phyloP scores from a whole-genome alignment of 495 filamentous ascomycete species.

The Aspergillus nanangensis region DNA sequence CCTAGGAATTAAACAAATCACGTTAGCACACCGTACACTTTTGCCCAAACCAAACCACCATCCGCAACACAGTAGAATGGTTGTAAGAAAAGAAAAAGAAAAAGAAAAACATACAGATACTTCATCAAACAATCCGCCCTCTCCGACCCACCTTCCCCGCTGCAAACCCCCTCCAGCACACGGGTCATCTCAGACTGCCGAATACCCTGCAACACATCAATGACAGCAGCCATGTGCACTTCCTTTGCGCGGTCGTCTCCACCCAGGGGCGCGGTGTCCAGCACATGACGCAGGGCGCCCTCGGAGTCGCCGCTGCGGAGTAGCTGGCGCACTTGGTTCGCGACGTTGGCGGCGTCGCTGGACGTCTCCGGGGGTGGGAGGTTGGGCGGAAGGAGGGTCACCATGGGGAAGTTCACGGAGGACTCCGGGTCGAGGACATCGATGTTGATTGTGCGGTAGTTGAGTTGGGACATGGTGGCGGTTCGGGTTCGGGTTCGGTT shows the following conservation, averaged over 20 bases:
- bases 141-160: constrained; percentile 66
- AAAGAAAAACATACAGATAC: constrained; percentile 38
- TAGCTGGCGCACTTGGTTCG: constrained; percentile 76
- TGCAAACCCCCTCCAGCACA: constrained; percentile 72
- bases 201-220: constrained; percentile 85
- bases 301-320: constrained; percentile 80
- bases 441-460: constrained; percentile 94
- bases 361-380: constrained; percentile 56
- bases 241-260: constrained; percentile 78
- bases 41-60: too few relatives aligned
- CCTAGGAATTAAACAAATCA: too few relatives aligned
- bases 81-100: constrained; percentile 5
- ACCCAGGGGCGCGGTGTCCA: constrained; percentile 72
- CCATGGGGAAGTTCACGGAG: constrained; percentile 77
- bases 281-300: constrained; percentile 71
- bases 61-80: too few relatives aligned
- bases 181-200: constrained; percentile 87
- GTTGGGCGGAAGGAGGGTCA: constrained; percentile 69
- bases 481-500: constrained; percentile 2
- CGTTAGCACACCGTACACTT: too few relatives aligned
- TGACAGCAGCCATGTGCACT: constrained; percentile 72
- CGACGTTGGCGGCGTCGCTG: constrained; percentile 66
- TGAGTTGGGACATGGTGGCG: constrained; percentile 49
- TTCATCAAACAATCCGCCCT: constrained; percentile 50
- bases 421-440: constrained; percentile 87